These are phyloP conservation scores for Chionographis japonica DNA, from an alignment of 106 monocot genomes.

Conservation along the genomic window DNA sequence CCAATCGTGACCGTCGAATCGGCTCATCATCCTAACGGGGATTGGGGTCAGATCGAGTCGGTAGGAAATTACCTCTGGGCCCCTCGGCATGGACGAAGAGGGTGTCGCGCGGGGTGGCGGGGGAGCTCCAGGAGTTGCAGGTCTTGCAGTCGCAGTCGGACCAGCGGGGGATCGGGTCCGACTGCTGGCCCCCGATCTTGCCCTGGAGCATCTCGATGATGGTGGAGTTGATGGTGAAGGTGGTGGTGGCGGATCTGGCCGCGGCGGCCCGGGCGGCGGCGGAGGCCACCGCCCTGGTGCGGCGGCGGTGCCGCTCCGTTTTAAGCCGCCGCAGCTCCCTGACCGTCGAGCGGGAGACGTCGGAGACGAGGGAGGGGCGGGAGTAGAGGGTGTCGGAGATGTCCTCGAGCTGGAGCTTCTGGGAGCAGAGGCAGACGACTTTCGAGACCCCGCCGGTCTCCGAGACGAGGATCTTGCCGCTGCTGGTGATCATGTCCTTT, in stretches of 20 bases:
- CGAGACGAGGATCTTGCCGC: slow-evolving; percentile 36
- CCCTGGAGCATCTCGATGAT: slow-evolving; percentile 49
- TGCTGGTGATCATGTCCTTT: slow-evolving; percentile 33
- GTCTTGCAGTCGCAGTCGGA: slow-evolving; percentile 47
- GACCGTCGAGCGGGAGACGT: slow-evolving; percentile 24
- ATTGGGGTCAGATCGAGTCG: too few species aligned
- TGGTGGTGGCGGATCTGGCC: slow-evolving; percentile 7
- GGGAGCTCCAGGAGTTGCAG: slow-evolving; percentile 35
- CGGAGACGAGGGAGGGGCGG: slow-evolving; percentile 39
- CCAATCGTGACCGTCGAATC: not conserved
- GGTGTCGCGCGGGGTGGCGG: slow-evolving; percentile 13
- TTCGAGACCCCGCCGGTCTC: slow-evolving; percentile 40
- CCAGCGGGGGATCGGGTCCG: slow-evolving; percentile 36
- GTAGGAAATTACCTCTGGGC: slow-evolving; percentile 21
- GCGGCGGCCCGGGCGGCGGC: not conserved
- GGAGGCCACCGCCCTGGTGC: not conserved
- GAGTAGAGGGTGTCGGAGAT: slow-evolving; percentile 60
- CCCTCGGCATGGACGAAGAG: slow-evolving; percentile 41
- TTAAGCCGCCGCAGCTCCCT: slow-evolving; percentile 29
- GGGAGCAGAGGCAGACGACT: slow-evolving; percentile 30
- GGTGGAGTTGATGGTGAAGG: slow-evolving; percentile 50
- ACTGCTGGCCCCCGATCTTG: slow-evolving; percentile 31
- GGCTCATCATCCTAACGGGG: too few species aligned
- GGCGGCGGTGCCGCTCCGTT: slow-evolving; percentile 11
- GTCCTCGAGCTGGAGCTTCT: slow-evolving; percentile 50